Evolutionary conservation across 306 rosid genomes (phyloP).

Genomic region (Cicer yamashitae): DNA sequence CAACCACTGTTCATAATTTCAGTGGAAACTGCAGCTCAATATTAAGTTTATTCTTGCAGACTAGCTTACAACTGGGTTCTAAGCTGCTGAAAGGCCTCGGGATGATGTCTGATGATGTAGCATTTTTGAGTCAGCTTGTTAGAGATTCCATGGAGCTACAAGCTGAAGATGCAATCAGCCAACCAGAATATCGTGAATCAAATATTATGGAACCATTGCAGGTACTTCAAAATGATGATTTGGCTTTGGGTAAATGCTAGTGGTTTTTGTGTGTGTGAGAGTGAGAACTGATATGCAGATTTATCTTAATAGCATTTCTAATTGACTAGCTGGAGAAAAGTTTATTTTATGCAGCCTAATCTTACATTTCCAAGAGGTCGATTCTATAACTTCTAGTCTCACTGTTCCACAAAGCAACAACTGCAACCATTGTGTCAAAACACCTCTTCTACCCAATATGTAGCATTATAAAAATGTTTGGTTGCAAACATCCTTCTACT

Average conservation of each 20-base stretch:
- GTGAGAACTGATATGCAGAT: neutral
- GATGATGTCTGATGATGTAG: conserved; percentile 95
- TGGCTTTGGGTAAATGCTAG: conserved; percentile 29
- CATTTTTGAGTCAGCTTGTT: conserved; percentile 79
- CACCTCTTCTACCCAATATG: no score
- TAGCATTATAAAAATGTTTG: neutral
- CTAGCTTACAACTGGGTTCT: conserved; percentile 94
- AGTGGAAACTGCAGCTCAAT: conserved; percentile 33
- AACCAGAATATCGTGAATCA: conserved; percentile 56
- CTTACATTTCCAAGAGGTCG: no score
- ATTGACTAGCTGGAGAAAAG: conserved; percentile 18
- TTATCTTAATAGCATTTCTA: conserved; percentile 19
- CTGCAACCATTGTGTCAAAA: neutral
- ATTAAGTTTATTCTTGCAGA: conserved; percentile 63
- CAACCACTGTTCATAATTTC: conserved; percentile 11
- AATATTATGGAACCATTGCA: conserved; percentile 75
- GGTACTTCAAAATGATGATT: conserved; percentile 60
- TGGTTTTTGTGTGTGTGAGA: neutral
- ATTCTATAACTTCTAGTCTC: no score
- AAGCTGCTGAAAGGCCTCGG: conserved; percentile 96
- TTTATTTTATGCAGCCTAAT: no score
- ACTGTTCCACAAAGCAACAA: no score
- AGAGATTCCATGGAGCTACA: conserved; percentile 91
- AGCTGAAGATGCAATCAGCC: conserved; percentile 73
- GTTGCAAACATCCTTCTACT: neutral